phyloP scores from a whole-genome alignment of 2,329 filamentous ascomycete species.

The Diaporthe velutina region DNA sequence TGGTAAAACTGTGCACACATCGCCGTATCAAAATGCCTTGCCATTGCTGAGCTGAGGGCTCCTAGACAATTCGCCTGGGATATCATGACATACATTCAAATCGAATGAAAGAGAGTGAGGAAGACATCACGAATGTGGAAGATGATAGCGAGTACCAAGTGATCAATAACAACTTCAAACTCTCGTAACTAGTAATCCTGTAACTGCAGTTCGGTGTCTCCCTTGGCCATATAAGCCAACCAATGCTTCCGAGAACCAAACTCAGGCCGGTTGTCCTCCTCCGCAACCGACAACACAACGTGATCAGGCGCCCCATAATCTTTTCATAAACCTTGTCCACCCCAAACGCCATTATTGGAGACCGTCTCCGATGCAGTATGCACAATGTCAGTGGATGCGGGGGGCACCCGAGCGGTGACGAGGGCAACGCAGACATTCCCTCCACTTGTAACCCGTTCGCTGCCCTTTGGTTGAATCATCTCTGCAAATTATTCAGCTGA shows the following conservation, averaged over 20 bases:
- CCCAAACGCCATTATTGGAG: conserved; percentile 20
- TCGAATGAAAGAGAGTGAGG: neutral
- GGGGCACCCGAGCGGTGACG: neutral
- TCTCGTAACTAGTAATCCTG: neutral
- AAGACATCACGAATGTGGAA: neutral
- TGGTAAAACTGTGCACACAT: neutral
- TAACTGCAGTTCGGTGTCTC: neutral
- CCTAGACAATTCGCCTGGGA: too few relatives aligned
- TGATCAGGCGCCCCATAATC: neutral
- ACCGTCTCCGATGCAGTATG: conserved; percentile 27
- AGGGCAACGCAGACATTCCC: neutral
- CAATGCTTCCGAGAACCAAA: neutral
- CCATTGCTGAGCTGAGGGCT: neutral
- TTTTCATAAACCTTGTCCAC: neutral
- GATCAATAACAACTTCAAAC: neutral
- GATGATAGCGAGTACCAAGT: neutral
- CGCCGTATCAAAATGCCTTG: neutral
- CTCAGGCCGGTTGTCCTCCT: neutral
- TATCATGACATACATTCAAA: neutral
- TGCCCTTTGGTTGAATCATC: neutral
- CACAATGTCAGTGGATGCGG: conserved; percentile 2
- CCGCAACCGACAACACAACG: neutral
- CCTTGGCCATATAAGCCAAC: neutral
- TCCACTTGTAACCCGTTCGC: neutral
- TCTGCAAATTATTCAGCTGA: neutral